A percentile compares a stretch with the other conserved stretches of the same genome.
Conservation (phyloP, 495 filamentous ascomycete genomes). For the Aspergillus indologenus region DNA sequence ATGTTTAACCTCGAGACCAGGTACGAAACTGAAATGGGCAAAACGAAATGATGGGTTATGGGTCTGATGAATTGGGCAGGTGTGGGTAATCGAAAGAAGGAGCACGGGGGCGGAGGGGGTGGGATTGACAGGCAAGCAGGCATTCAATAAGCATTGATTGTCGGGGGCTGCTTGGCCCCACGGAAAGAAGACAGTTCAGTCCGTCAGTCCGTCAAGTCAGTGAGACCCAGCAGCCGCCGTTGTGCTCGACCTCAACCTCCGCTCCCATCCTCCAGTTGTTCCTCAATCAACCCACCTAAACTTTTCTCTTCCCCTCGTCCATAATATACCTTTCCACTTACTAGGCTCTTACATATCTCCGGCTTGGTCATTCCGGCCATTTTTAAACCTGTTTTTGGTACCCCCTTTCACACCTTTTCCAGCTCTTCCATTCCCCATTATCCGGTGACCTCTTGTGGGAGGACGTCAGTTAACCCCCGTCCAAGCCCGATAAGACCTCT, state of each 20-base stretch:
- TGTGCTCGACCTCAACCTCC: conserved; percentile 16
- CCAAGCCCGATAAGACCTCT: conserved; percentile 25
- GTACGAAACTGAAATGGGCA: background rate
- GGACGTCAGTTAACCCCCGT: background rate
- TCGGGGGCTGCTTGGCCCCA: conserved; percentile 17
- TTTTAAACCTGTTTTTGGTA: background rate
- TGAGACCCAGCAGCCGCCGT: conserved; percentile 17
- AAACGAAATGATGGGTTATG: background rate
- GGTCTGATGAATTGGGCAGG: background rate
- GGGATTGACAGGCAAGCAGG: background rate
- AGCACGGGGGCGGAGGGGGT: background rate
- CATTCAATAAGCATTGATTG: conserved; percentile 2
- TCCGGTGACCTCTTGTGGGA: conserved; percentile 8
- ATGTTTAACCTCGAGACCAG: background rate
- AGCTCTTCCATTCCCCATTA: background rate
- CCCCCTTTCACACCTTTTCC: background rate
- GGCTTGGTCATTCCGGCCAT: background rate
- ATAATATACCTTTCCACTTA: background rate
- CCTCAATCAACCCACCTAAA: background rate
- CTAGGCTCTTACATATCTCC: background rate
- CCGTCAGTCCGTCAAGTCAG: conserved; percentile 3
- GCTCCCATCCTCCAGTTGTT: background rate
- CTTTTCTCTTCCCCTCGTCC: background rate
- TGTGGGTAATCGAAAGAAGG: background rate
- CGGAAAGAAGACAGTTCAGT: conserved; percentile 12